phyloP scores from a whole-genome alignment of 352 stramenopile species.

The Elongisporangium undulatum region DNA sequence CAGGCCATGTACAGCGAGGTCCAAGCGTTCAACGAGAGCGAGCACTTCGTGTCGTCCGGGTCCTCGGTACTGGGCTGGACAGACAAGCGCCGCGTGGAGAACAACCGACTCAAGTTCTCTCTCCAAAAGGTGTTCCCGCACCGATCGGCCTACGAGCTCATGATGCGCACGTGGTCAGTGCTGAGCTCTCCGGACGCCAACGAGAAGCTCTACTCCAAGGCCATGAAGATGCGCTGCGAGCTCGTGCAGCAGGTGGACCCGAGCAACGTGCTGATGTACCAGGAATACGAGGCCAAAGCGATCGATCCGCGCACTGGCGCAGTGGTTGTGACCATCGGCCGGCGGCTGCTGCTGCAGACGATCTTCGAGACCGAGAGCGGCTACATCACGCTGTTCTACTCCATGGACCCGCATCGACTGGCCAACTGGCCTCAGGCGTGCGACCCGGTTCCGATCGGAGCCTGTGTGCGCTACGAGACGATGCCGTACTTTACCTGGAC shows the following conservation, averaged over 20 bases:
- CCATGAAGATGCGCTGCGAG: slow-evolving; percentile 2
- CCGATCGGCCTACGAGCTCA: slow-evolving; percentile 4
- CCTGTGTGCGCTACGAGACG: too few relatives aligned
- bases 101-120: slow-evolving; percentile 25
- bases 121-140: slow-evolving; percentile 21
- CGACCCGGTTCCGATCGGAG: too few relatives aligned
- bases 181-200: background rate
- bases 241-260: slow-evolving; percentile 5
- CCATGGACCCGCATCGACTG: too few relatives aligned
- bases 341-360: background rate
- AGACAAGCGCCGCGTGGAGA: slow-evolving; percentile 21
- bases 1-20: background rate
- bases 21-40: background rate
- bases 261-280: slow-evolving; percentile 3
- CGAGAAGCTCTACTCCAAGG: slow-evolving; percentile 1
- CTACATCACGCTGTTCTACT: too few relatives aligned
- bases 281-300: background rate
- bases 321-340: background rate
- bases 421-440: too few relatives aligned
- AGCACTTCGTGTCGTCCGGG: background rate
- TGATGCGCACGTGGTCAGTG: slow-evolving; percentile 2
- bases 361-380: background rate
- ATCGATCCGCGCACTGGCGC: background rate
- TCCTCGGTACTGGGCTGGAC: slow-evolving; percentile 21
- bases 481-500: too few relatives aligned